Evolutionary conservation across 164 flowering plant species (phyloP).

Genomic region (Buxus sempervirens): DNA sequence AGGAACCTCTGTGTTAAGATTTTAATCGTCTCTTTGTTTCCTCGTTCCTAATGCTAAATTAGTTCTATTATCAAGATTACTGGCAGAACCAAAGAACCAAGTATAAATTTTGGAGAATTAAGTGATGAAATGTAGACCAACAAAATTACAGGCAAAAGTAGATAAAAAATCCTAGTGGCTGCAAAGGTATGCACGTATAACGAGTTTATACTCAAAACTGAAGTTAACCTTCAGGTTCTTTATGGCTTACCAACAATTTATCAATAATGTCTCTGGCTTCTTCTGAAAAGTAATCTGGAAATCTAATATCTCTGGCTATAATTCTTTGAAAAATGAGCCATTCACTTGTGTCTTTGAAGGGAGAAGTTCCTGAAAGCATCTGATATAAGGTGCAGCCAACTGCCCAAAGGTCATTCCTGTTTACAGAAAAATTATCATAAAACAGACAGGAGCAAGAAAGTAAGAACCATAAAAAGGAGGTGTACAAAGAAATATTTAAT

Average conservation of each 20-base stretch:
- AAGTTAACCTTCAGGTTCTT: slow-evolving; percentile 1
- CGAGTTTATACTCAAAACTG: not conserved
- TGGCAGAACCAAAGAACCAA: too few species aligned
- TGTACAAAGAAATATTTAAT: not conserved
- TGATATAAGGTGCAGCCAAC: slow-evolving; percentile 99
- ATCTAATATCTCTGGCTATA: slow-evolving; percentile 83
- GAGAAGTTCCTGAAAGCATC: slow-evolving; percentile 99
- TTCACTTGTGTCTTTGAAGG: slow-evolving; percentile 98
- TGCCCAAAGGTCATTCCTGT: slow-evolving; percentile 99
- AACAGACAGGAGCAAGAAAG: not conserved
- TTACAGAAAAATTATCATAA: slow-evolving; percentile 15
- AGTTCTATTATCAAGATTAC: too few species aligned
- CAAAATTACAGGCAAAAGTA: not conserved
- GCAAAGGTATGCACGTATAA: not conserved
- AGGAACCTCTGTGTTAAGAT: too few species aligned
- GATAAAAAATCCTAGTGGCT: too few species aligned
- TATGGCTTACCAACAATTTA: slow-evolving; percentile 63
- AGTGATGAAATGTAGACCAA: too few species aligned
- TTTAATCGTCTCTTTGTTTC: too few species aligned
- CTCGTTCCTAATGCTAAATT: too few species aligned
- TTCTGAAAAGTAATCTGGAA: slow-evolving; percentile 79
- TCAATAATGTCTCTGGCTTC: slow-evolving; percentile 90
- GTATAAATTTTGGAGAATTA: too few species aligned
- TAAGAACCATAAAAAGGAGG: not conserved
- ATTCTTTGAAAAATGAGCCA: slow-evolving; percentile 99